Percentiles rank a stretch among this genome's conserved stretches.
These are phyloP conservation scores for Leptographium wingfieldii DNA, from an alignment of 2,329 filamentous ascomycete genomes.

Conservation along the genomic window DNA sequence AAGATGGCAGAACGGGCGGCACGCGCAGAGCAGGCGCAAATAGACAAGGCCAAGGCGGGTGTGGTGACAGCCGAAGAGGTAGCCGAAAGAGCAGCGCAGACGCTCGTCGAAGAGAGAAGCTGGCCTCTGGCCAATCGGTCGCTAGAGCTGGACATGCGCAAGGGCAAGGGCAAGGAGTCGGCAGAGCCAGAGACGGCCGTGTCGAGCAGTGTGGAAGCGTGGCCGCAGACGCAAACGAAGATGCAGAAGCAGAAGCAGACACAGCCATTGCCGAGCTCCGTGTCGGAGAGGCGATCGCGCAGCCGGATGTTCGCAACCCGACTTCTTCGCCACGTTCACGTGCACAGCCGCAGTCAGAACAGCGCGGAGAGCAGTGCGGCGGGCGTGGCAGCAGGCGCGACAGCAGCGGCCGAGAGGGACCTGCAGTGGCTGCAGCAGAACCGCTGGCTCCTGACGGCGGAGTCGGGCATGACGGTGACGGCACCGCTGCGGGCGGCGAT, in stretches of 20 bases:
- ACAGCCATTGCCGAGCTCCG: background rate
- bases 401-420: background rate
- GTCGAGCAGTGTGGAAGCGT: conserved; percentile 5
- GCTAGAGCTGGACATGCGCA: background rate
- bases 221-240: conserved; percentile 1
- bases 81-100: background rate
- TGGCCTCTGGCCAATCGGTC: background rate
- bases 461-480: background rate
- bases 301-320: conserved; percentile 11
- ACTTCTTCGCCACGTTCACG: conserved; percentile 23
- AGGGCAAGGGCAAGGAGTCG: background rate
- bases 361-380: conserved; percentile 19
- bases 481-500: background rate
- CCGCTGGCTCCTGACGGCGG: background rate
- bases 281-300: background rate
- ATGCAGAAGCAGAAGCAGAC: no score
- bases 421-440: background rate
- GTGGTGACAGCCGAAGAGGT: background rate
- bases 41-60: background rate
- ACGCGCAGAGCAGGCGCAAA: conserved; percentile 6
- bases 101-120: background rate
- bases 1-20: conserved; percentile 18
- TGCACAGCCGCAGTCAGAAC: conserved; percentile 11
- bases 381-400: conserved; percentile 14
- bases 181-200: background rate